phyloP scores from a whole-genome alignment of 2,329 filamentous ascomycete genomes.

The Mycogone perniciosa region DNA sequence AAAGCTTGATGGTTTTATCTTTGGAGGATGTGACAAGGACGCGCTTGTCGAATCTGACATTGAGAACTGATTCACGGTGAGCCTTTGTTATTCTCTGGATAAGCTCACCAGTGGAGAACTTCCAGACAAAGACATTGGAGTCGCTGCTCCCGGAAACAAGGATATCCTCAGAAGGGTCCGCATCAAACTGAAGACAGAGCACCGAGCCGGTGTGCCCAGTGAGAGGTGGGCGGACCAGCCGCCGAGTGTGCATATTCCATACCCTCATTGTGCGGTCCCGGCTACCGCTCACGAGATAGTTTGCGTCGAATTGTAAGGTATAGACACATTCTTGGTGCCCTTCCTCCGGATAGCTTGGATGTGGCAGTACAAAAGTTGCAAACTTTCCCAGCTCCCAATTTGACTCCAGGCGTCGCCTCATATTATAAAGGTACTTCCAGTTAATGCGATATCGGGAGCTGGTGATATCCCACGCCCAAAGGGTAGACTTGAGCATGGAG shows the following conservation, averaged over 20 bases:
- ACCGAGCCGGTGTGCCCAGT: conserved; percentile 78
- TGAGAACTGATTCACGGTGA: conserved; percentile 86
- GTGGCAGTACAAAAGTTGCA: conserved; percentile 83
- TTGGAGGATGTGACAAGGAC: conserved; percentile 96
- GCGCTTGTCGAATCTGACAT: conserved; percentile 84
- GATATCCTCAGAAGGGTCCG: conserved; percentile 77
- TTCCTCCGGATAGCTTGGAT: conserved; percentile 71
- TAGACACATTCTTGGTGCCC: conserved; percentile 92
- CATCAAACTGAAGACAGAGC: conserved; percentile 90
- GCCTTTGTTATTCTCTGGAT: conserved; percentile 70
- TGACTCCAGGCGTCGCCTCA: conserved; percentile 74
- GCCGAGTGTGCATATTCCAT: conserved; percentile 79
- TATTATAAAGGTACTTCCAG: conserved; percentile 90
- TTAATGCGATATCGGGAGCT: conserved; percentile 61
- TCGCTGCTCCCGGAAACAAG: conserved; percentile 96
- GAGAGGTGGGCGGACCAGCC: conserved; percentile 69
- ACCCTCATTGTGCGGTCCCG: conserved; percentile 81
- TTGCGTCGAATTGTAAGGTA: conserved; percentile 79
- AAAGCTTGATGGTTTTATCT: conserved; percentile 94
- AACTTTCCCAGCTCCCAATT: conserved; percentile 86
- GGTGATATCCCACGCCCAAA: conserved; percentile 45
- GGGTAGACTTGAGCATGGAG: conserved; percentile 36
- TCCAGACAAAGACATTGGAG: conserved; percentile 84
- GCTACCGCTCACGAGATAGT: conserved; percentile 88
- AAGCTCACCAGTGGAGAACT: conserved; percentile 81